Evolutionary conservation across 106 monocot species (phyloP).

Genomic region (Allium sativum): DNA sequence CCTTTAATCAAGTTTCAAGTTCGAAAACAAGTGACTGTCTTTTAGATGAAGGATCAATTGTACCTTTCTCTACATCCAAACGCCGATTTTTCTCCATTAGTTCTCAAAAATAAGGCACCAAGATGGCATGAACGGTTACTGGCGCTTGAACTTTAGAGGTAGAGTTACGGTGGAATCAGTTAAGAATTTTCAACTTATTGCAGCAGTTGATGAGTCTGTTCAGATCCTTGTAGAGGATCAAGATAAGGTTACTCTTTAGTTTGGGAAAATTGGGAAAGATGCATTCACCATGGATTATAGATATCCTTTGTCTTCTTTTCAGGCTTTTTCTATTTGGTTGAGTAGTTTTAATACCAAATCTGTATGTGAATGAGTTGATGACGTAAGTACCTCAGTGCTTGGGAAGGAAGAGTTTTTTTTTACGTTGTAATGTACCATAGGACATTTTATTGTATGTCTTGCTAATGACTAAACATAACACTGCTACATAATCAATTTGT

Average conservation of each 20-base stretch:
- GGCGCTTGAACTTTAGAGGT: conserved; percentile 74
- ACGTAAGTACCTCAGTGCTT: not conserved
- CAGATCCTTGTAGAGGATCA: conserved; percentile 30
- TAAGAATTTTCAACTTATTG: conserved; percentile 80
- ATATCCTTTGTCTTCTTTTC: conserved; percentile 65
- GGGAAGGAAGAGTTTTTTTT: no score
- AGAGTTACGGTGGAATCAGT: conserved; percentile 72
- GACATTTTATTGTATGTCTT: no score
- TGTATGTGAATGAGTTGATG: conserved; percentile 13
- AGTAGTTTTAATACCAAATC: conserved; percentile 55
- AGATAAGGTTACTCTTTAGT: conserved; percentile 69
- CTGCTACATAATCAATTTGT: no score
- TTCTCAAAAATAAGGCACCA: conserved; percentile 65
- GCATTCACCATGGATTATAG: conserved; percentile 79
- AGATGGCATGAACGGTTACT: conserved; percentile 82
- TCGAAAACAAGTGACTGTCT: not conserved
- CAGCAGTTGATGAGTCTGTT: conserved; percentile 27
- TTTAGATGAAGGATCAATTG: not conserved
- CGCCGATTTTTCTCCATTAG: conserved; percentile 16
- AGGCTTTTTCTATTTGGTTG: conserved; percentile 63
- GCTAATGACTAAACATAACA: no score
- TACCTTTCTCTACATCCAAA: conserved; percentile 18
- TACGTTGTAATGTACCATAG: no score
- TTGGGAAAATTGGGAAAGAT: conserved; percentile 74
- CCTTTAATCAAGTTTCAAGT: conserved; percentile 24